Evolutionary conservation across 2,329 filamentous ascomycete genomes (phyloP).

Genomic region (Didymella exigua): DNA sequence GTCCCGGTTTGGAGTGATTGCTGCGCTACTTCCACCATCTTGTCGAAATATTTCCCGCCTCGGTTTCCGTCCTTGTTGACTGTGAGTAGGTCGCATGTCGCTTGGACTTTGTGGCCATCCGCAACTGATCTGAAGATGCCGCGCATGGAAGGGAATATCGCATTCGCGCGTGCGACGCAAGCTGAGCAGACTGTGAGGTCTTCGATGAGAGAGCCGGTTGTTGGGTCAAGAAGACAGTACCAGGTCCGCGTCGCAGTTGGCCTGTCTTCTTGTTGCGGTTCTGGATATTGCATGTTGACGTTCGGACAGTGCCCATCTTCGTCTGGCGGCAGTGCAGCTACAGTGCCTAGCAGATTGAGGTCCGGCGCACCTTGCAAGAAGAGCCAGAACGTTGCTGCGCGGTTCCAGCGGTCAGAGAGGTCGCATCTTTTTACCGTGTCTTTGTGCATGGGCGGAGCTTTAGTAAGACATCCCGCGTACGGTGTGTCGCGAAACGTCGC

Average conservation of each 20-base stretch:
- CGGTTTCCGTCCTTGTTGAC: conserved; percentile 11
- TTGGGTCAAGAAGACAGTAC: conserved; percentile 26
- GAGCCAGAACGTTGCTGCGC: conserved; percentile 25
- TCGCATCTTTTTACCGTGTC: conserved; percentile 11
- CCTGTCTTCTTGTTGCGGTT: conserved; percentile 20
- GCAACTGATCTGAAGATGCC: conserved; percentile 21
- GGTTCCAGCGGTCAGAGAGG: conserved; percentile 24
- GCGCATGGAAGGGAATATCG: conserved; percentile 20
- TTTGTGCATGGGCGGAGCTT: conserved; percentile 16
- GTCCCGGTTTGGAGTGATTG: neutral
- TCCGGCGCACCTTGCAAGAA: conserved; percentile 18
- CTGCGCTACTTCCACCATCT: conserved; percentile 3
- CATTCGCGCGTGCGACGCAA: conserved; percentile 21
- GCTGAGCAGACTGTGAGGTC: conserved; percentile 29
- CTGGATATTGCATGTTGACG: conserved; percentile 17
- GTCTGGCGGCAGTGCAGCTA: conserved; percentile 17
- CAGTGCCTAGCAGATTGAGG: conserved; percentile 19
- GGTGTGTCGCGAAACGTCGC: conserved; percentile 22
- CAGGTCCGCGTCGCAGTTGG: conserved; percentile 21
- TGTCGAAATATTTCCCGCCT: conserved; percentile 18
- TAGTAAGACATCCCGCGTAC: conserved; percentile 20
- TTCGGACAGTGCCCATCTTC: conserved; percentile 28
- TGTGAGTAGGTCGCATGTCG: conserved; percentile 27
- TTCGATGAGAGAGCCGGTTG: conserved; percentile 18
- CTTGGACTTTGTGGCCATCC: conserved; percentile 19